Conservation (phyloP, 257 asterid species). For the Capsicum rhomboideum region DNA sequence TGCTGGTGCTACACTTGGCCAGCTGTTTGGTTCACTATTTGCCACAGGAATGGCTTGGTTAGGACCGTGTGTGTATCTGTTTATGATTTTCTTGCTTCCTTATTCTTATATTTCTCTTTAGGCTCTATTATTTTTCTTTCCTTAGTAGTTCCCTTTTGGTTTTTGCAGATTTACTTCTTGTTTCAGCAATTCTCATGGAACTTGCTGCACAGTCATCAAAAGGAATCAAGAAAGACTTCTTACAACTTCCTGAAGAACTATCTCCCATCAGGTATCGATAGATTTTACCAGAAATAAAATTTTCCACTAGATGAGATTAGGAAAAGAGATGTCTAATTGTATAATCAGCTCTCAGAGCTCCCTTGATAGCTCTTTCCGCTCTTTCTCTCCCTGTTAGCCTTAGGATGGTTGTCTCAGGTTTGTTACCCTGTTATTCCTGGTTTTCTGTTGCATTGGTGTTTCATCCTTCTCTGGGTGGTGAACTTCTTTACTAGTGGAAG, state of each 20-base stretch:
- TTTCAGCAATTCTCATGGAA: conserved; percentile 91
- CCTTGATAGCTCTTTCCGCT: neutral
- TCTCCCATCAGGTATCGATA: conserved; percentile 45
- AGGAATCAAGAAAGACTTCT: conserved; percentile 58
- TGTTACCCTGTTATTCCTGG: neutral
- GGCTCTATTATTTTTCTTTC: neutral
- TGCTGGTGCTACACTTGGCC: conserved; percentile 99
- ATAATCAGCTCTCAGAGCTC: neutral
- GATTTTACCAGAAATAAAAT: neutral
- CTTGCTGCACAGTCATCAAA: conserved; percentile 81
- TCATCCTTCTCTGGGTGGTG: neutral
- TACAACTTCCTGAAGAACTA: conserved; percentile 59
- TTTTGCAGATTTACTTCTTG: conserved; percentile 77
- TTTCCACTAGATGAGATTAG: neutral
- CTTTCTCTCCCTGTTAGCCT: neutral
- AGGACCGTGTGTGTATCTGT: conserved; percentile 75
- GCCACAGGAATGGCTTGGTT: conserved; percentile 96
- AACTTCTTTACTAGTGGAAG: neutral
- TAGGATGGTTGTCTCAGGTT: neutral
- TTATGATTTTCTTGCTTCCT: neutral
- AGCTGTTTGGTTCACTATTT: conserved; percentile 92
- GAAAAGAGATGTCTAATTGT: neutral
- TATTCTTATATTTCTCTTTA: conserved; percentile 1
- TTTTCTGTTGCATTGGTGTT: neutral
- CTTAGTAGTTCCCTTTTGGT: conserved; percentile 11